phyloP scores from a whole-genome alignment of 352 stramenopile species.

The Pythium guiyangense region DNA sequence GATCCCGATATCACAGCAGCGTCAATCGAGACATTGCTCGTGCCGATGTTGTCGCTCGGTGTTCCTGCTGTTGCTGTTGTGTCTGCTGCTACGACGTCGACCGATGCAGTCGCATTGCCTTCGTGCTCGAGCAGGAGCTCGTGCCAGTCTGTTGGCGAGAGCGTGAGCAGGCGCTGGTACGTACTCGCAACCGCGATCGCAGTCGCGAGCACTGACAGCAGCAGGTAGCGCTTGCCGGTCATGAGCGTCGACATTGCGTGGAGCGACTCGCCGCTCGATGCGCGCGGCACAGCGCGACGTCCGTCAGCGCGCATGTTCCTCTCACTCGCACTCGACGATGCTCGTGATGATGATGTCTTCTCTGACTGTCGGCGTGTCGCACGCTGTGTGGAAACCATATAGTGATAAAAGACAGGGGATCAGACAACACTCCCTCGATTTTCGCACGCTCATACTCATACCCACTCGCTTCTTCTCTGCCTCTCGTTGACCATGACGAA shows the following conservation, averaged over 20 bases:
- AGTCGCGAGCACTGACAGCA: constrained; percentile 56
- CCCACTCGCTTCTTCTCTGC: too few species aligned
- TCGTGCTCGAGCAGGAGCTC: constrained; percentile 9
- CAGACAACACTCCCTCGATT: too few species aligned
- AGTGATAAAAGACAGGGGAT: too few species aligned
- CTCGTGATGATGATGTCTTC: too few species aligned
- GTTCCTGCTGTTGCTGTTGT: background rate
- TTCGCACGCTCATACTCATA: too few species aligned
- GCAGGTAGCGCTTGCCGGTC: constrained; percentile 51
- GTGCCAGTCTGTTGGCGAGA: constrained; percentile 13
- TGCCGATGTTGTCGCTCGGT: background rate
- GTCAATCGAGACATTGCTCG: too few species aligned
- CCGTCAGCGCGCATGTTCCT: background rate
- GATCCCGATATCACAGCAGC: background rate
- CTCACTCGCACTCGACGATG: too few species aligned
- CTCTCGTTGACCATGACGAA: background rate
- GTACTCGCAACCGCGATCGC: constrained; percentile 43
- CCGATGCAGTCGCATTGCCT: constrained; percentile 6
- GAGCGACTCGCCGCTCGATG: constrained; percentile 2
- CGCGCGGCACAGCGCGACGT: background rate
- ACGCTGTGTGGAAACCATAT: too few species aligned
- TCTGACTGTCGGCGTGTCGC: too few species aligned
- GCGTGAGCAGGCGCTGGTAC: constrained; percentile 28
- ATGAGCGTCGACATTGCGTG: constrained; percentile 39
- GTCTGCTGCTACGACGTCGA: too few species aligned